These are phyloP conservation scores for Suillus tomentosus DNA, from an alignment of 768 basidiomycete species.

Conservation along the genomic window DNA sequence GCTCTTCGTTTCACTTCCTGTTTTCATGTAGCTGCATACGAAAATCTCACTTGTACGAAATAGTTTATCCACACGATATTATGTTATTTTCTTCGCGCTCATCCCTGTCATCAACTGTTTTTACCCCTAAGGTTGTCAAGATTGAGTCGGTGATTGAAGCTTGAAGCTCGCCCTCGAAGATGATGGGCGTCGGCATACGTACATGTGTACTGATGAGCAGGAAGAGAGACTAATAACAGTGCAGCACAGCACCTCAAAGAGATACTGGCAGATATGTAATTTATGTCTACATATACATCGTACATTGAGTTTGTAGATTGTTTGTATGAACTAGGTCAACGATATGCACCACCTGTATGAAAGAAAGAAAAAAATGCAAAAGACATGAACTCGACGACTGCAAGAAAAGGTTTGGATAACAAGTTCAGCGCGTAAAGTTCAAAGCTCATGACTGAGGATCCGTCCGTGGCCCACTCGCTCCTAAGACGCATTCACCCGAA, in stretches of 20 bases:
- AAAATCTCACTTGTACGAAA: slow-evolving; percentile 10
- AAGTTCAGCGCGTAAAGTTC: background rate
- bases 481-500: slow-evolving; percentile 43
- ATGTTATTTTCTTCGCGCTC: background rate
- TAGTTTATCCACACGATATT: slow-evolving; percentile 1
- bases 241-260: background rate
- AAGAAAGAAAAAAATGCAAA: background rate
- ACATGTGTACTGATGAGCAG: too few species aligned
- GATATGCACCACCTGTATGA: background rate
- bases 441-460: background rate
- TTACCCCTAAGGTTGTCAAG: background rate
- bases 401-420: background rate
- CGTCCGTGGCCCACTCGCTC: slow-evolving; percentile 18
- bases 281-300: background rate
- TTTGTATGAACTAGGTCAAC: background rate
- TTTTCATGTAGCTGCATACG: slow-evolving; percentile 5
- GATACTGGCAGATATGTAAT: background rate
- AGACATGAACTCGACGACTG: background rate
- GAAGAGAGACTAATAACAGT: background rate
- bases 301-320: background rate
- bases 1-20: slow-evolving; percentile 11
- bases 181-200: too few species aligned
- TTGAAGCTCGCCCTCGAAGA: too few species aligned
- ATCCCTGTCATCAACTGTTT: slow-evolving; percentile 4
- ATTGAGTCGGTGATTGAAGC: background rate